phyloP scores from a whole-genome alignment of 192 early-diverging fungal species.

The Backusella sp. region DNA sequence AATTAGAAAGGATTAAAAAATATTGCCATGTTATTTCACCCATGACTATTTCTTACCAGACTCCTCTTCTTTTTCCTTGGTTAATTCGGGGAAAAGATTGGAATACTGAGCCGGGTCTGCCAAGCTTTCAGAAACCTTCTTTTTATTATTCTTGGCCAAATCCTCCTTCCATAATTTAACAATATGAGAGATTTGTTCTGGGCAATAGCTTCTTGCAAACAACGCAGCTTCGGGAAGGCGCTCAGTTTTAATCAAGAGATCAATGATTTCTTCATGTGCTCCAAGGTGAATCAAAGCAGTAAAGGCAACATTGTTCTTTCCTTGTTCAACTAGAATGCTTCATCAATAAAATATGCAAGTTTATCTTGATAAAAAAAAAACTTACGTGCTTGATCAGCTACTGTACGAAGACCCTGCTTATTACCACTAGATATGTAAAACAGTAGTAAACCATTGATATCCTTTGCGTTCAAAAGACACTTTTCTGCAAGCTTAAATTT shows the following conservation, averaged over 20 bases:
- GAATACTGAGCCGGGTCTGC: conserved; percentile 82
- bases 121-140: conserved; percentile 86
- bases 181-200: conserved; percentile 65
- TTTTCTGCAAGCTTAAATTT: conserved; percentile 88
- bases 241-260: conserved; percentile 81
- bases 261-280: conserved; percentile 76
- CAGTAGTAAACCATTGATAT: conserved; percentile 86
- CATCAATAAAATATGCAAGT: background rate
- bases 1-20: background rate
- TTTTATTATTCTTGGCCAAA: conserved; percentile 61
- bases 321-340: conserved; percentile 50
- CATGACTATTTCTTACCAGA: background rate
- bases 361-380: background rate
- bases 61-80: background rate
- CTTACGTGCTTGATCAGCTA: conserved; percentile 68
- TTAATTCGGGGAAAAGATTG: conserved; percentile 87
- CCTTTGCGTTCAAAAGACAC: conserved; percentile 83
- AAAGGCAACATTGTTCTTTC: conserved; percentile 93
- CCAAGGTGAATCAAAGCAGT: conserved; percentile 73
- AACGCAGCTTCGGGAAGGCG: conserved; percentile 94
- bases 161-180: conserved; percentile 79
- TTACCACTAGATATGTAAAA: conserved; percentile 90
- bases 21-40: background rate
- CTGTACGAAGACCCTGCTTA: conserved; percentile 63
- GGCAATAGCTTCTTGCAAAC: conserved; percentile 86